phyloP scores from a whole-genome alignment of 129 eudicot species.

The Centaurea solstitialis region DNA sequence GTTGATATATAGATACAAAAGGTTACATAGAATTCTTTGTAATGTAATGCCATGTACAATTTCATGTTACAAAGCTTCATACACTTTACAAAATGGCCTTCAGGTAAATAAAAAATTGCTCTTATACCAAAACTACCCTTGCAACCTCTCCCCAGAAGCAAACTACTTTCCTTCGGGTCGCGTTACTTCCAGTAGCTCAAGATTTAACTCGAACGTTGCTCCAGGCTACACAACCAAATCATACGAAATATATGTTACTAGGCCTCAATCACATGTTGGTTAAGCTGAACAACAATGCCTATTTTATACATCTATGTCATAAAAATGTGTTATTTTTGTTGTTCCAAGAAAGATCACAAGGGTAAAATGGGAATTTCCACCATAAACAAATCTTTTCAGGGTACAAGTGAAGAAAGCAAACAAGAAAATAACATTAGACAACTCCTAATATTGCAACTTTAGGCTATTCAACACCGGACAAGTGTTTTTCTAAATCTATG shows the following conservation, averaged over 20 bases:
- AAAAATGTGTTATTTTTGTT: neutral
- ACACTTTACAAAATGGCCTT: constrained; percentile 21
- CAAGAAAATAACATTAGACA: neutral
- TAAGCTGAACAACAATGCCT: constrained; percentile 1
- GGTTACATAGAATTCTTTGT: constrained; percentile 13
- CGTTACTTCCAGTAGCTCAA: constrained; percentile 76
- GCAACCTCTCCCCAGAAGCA: constrained; percentile 15
- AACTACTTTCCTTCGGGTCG: constrained; percentile 46
- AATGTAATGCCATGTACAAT: constrained; percentile 21
- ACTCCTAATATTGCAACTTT: neutral
- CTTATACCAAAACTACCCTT: constrained; percentile 25
- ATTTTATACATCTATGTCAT: neutral
- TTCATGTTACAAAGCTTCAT: constrained; percentile 21
- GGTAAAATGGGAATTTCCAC: neutral
- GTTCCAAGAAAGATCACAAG: neutral
- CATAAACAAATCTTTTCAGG: neutral
- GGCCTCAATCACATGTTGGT: neutral
- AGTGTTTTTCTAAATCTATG: neutral
- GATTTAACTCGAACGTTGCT: constrained; percentile 81
- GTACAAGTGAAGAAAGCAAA: neutral
- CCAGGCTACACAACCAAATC: constrained; percentile 63
- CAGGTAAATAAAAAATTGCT: neutral
- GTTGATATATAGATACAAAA: constrained; percentile 20
- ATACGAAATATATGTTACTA: neutral
- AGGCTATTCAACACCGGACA: neutral